phyloP scores from a whole-genome alignment of 2,329 filamentous ascomycete genomes.

The Phialemoniopsis sp. region DNA sequence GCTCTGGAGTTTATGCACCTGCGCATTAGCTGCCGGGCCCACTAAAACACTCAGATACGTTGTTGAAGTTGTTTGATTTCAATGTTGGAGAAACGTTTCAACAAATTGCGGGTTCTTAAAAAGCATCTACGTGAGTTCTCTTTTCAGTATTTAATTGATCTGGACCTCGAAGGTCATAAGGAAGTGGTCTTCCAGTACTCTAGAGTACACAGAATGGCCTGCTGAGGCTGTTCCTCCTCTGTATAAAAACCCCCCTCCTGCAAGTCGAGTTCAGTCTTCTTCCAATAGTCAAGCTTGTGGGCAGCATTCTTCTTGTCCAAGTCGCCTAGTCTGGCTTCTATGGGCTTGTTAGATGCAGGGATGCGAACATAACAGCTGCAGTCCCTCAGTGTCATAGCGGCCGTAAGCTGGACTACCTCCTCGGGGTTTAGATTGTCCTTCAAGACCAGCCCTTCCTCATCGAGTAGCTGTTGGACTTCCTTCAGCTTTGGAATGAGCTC shows the following conservation, averaged over 20 bases:
- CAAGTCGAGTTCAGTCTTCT: constrained; percentile 55
- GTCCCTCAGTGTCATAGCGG: constrained; percentile 76
- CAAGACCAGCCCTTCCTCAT: not conserved
- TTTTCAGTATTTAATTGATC: too few relatives aligned
- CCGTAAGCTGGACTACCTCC: constrained; percentile 46
- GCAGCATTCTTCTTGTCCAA: constrained; percentile 70
- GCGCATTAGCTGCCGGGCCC: too few relatives aligned
- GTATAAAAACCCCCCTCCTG: constrained; percentile 66
- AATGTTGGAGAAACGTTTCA: too few relatives aligned
- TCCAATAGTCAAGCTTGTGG: constrained; percentile 68
- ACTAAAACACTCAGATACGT: too few relatives aligned
- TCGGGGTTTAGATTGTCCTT: constrained; percentile 16
- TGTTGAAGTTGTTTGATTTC: too few relatives aligned
- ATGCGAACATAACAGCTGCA: constrained; percentile 72
- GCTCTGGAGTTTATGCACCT: too few relatives aligned
- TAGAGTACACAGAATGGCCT: not conserved
- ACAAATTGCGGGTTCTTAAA: too few relatives aligned
- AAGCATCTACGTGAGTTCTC: too few relatives aligned
- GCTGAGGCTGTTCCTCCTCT: constrained; percentile 12
- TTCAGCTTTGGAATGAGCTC: constrained; percentile 1
- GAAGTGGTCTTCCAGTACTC: too few relatives aligned
- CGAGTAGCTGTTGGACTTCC: constrained; percentile 1
- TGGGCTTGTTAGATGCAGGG: constrained; percentile 14
- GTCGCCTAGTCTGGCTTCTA: constrained; percentile 65
- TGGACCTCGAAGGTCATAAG: too few relatives aligned